Evolutionary conservation across 345 rosid species (phyloP).

Genomic region (Eucalyptus virginea): DNA sequence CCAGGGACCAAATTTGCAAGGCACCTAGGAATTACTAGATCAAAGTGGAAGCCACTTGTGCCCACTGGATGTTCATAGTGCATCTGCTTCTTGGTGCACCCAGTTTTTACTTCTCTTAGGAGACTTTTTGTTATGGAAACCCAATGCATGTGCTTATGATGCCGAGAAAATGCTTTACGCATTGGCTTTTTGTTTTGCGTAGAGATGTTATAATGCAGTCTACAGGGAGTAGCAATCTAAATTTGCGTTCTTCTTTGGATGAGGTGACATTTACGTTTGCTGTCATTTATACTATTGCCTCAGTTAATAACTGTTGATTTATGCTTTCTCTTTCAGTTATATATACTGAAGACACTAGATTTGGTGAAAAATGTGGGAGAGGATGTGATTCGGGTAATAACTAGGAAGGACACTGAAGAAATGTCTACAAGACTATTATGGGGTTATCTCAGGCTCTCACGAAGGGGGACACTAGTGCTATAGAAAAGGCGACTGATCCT

Average conservation of each 20-base stretch:
- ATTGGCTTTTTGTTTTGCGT: too few relatives aligned
- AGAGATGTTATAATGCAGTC: too few relatives aligned
- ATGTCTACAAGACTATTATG: conserved; percentile 60
- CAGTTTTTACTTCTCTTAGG: neutral
- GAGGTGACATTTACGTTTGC: neutral
- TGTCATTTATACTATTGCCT: neutral
- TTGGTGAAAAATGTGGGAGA: conserved; percentile 59
- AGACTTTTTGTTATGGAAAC: neutral
- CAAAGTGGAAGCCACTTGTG: neutral
- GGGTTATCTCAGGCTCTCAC: conserved; percentile 67
- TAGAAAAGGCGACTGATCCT: too few relatives aligned
- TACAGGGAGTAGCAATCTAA: too few relatives aligned
- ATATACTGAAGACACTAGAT: conserved; percentile 74
- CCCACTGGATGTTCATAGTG: neutral
- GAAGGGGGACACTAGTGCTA: conserved; percentile 1
- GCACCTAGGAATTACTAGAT: neutral
- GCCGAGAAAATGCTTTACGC: too few relatives aligned
- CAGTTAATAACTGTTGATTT: neutral
- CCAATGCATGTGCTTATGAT: neutral
- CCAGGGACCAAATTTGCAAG: neutral
- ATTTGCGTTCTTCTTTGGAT: too few relatives aligned
- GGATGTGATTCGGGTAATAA: conserved; percentile 47
- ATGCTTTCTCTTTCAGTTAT: conserved; percentile 15
- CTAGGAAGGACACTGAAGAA: conserved; percentile 27
- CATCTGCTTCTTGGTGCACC: neutral